These are phyloP conservation scores for Leptographium flavum DNA, from an alignment of 2,329 filamentous ascomycete species.

Conservation along the genomic window DNA sequence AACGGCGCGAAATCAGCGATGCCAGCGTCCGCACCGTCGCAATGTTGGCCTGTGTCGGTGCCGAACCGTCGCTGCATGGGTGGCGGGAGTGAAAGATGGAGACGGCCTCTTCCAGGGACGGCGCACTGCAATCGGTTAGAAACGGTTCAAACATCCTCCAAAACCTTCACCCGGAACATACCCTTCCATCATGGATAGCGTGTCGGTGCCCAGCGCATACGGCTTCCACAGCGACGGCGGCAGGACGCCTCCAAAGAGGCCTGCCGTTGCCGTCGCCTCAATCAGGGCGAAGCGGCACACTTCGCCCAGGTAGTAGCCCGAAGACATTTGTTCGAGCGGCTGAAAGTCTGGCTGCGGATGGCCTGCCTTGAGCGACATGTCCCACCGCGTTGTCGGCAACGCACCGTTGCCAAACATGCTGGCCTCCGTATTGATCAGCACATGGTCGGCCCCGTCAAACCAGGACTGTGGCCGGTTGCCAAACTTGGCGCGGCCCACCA, in stretches of 20 bases:
- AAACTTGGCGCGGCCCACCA: conserved; percentile 41
- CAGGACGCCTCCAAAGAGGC: conserved; percentile 40
- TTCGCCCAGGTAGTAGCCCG: conserved; percentile 54
- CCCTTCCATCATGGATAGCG: conserved; percentile 42
- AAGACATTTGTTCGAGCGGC: conserved; percentile 47
- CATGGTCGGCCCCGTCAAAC: conserved; percentile 44
- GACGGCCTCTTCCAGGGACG: conserved; percentile 26
- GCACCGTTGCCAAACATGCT: conserved; percentile 50
- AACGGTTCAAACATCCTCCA: not conserved
- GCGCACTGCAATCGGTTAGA: no score
- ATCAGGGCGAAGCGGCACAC: conserved; percentile 42
- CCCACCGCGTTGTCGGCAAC: conserved; percentile 48
- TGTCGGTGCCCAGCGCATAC: conserved; percentile 48
- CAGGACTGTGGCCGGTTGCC: conserved; percentile 38
- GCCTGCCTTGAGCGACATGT: conserved; percentile 32
- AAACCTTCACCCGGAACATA: conserved; percentile 19
- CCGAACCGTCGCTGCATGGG: conserved; percentile 23
- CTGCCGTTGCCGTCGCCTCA: conserved; percentile 41
- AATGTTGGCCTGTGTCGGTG: conserved; percentile 32
- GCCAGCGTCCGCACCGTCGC: conserved; percentile 37
- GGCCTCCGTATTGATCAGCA: conserved; percentile 53
- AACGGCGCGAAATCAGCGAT: conserved; percentile 40
- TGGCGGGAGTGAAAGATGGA: conserved; percentile 34
- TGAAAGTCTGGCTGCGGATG: conserved; percentile 46
- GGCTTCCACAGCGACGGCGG: conserved; percentile 35